phyloP scores from a whole-genome alignment of 2,329 filamentous ascomycete species.

The Fusarium sp. region DNA sequence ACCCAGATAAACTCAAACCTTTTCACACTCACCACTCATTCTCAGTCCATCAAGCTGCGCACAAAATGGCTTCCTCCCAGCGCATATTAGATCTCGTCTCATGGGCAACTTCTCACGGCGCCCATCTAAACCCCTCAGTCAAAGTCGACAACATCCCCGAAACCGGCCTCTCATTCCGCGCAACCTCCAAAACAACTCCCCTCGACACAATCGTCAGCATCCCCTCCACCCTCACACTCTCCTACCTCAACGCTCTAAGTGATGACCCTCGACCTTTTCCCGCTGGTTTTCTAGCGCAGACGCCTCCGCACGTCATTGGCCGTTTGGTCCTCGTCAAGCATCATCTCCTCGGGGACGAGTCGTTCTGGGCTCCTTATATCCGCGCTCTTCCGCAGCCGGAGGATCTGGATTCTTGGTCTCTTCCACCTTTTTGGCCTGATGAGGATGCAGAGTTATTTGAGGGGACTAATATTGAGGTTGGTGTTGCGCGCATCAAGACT shows the following conservation, averaged over 20 bases:
- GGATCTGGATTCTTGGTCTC: conserved; percentile 61
- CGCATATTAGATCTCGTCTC: conserved; percentile 53
- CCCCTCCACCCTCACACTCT: conserved; percentile 66
- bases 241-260: conserved; percentile 66
- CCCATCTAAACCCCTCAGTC: conserved; percentile 62
- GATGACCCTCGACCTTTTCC: conserved; percentile 56
- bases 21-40: not conserved
- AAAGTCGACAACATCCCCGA: conserved; percentile 64
- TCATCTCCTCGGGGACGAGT: conserved; percentile 67
- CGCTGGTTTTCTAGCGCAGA: conserved; percentile 59
- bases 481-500: conserved; percentile 60
- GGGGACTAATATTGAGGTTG: conserved; percentile 65
- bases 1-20: not conserved
- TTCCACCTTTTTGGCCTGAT: conserved; percentile 73
- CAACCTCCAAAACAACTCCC: conserved; percentile 53
- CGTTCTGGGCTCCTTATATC: conserved; percentile 79
- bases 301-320: conserved; percentile 70
- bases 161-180: conserved; percentile 68
- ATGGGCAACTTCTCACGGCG: conserved; percentile 63
- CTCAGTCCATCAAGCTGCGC: not conserved
- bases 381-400: conserved; percentile 72
- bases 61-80: conserved; percentile 29
- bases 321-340: conserved; percentile 79
- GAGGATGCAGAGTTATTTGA: conserved; percentile 69
- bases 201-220: conserved; percentile 64